Evolutionary conservation across 352 stramenopile species (phyloP).

Genomic region (Phytophthora capsici): DNA sequence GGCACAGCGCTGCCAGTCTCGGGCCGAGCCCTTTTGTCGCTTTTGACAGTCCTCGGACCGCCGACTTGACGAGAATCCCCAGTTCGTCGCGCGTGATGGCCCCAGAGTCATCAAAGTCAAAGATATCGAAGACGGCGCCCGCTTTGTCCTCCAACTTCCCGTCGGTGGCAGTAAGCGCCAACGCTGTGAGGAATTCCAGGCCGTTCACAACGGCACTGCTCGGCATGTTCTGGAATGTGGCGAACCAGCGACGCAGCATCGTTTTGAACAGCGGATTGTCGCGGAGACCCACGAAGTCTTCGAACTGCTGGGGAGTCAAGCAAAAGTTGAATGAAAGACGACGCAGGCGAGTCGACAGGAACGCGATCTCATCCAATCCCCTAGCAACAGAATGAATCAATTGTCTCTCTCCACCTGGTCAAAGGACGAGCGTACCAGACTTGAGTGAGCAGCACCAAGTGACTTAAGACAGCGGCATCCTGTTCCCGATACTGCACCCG

Average conservation of each 20-base stretch:
- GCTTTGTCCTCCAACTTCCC: conserved; percentile 68
- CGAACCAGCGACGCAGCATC: conserved; percentile 67
- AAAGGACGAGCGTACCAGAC: conserved; percentile 47
- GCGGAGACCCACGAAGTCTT: conserved; percentile 65
- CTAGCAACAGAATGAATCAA: conserved; percentile 17
- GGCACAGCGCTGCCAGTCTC: conserved; percentile 58
- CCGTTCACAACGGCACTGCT: conserved; percentile 71
- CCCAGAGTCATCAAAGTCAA: conserved; percentile 76
- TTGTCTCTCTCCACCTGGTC: neutral
- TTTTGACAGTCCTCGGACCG: conserved; percentile 70
- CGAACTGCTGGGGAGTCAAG: conserved; percentile 66
- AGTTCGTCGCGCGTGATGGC: conserved; percentile 81
- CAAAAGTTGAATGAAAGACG: conserved; percentile 82
- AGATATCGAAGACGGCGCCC: conserved; percentile 70
- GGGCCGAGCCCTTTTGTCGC: conserved; percentile 64
- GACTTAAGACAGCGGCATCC: conserved; percentile 62
- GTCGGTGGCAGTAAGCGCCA: conserved; percentile 57
- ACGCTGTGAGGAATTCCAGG: conserved; percentile 68
- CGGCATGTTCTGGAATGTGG: conserved; percentile 70
- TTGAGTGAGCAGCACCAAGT: conserved; percentile 74
- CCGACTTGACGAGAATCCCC: conserved; percentile 76
- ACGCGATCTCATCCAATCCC: conserved; percentile 60
- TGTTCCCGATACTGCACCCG: conserved; percentile 79
- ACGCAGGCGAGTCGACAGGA: conserved; percentile 62
- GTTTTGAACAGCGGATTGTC: conserved; percentile 63